A percentile compares a stretch with the other conserved stretches of the same genome.
Conservation (phyloP, 2,329 filamentous ascomycete species). For the Shiraia bambusicola region DNA sequence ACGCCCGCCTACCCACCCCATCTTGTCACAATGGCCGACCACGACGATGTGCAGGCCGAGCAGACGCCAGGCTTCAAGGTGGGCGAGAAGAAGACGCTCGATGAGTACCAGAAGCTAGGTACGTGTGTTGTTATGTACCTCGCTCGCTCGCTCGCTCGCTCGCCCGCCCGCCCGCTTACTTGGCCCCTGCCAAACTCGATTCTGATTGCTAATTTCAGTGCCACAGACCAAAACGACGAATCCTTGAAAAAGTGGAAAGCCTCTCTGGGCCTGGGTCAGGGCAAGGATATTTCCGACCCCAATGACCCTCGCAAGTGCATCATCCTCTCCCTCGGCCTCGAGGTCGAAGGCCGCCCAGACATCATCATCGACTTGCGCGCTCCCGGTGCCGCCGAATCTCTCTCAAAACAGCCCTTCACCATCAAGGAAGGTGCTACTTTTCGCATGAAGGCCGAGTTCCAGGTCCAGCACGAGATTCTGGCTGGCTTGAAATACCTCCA, state of each 20-base stretch:
- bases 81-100: conserved; percentile 96
- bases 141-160: too few relatives aligned
- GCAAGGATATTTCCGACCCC: conserved; percentile 53
- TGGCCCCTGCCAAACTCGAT: too few relatives aligned
- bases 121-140: too few relatives aligned
- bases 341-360: conserved; percentile 76
- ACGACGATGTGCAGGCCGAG: conserved; percentile 83
- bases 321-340: conserved; percentile 86
- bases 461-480: conserved; percentile 95
- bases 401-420: conserved; percentile 91
- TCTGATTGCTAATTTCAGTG: conserved; percentile 13
- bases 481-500: conserved; percentile 96
- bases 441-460: conserved; percentile 91
- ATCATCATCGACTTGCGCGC: conserved; percentile 85
- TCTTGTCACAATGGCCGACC: conserved; percentile 34
- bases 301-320: conserved; percentile 88
- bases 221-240: conserved; percentile 72
- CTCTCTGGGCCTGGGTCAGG: conserved; percentile 79
- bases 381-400: conserved; percentile 69
- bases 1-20: conserved; percentile 2
- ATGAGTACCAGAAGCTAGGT: conserved; percentile 94
- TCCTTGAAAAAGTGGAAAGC: conserved; percentile 97
- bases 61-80: conserved; percentile 96
- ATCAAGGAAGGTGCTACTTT: conserved; percentile 96
- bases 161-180: too few relatives aligned